Conservation (phyloP, 169 alveolate genomes). For the Fabrea salina region DNA sequence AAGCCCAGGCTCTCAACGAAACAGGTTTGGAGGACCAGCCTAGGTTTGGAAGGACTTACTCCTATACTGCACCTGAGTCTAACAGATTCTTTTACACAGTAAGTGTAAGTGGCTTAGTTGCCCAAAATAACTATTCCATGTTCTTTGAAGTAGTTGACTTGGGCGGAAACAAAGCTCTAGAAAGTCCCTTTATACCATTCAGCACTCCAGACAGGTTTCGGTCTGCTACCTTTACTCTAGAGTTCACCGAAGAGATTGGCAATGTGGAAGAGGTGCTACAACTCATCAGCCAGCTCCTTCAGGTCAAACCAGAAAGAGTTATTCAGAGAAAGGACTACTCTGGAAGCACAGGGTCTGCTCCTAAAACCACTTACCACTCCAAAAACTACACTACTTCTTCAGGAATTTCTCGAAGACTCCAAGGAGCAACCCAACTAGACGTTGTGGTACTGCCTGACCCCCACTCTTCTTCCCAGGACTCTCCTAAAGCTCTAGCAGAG, state of each 20-base stretch:
- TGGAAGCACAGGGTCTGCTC: constrained; percentile 19
- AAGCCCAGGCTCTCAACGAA: background rate
- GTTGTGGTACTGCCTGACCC: constrained; percentile 18
- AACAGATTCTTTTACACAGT: background rate
- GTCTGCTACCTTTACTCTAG: constrained; percentile 1
- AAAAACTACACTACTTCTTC: background rate
- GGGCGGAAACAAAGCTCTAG: constrained; percentile 13
- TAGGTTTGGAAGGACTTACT: background rate
- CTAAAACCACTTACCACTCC: background rate
- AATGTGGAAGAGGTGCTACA: background rate
- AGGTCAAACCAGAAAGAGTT: background rate
- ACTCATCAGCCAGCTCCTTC: background rate
- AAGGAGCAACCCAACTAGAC: background rate
- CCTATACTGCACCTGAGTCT: background rate
- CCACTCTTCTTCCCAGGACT: no score
- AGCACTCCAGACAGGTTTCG: background rate
- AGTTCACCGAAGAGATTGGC: background rate
- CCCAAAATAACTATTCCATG: constrained; percentile 7
- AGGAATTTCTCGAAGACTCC: constrained; percentile 16
- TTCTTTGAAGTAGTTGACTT: background rate
- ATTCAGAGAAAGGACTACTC: constrained; percentile 16
- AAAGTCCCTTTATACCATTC: background rate
- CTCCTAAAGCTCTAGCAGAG: constrained; percentile 21
- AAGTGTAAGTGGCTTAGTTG: background rate
- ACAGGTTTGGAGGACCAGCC: constrained; percentile 2